Conservation (phyloP, 306 rosid genomes). For the Oemleria cerasiformis region DNA sequence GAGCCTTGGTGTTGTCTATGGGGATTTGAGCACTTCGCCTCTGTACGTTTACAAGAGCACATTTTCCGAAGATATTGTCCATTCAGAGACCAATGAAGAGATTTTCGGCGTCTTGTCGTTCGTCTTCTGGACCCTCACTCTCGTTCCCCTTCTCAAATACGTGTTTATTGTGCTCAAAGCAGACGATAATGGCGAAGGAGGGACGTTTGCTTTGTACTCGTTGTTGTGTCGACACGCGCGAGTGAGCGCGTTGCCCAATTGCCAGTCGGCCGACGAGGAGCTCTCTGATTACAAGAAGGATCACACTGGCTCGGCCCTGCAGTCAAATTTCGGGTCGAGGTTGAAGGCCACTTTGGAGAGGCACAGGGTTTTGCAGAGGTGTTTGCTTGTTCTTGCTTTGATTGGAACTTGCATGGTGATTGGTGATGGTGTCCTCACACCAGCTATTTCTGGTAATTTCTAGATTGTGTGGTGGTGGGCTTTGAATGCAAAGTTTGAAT, state of each 20-base stretch:
- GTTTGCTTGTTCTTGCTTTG: slow-evolving; percentile 82
- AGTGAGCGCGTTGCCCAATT: slow-evolving; percentile 67
- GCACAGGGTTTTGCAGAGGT: slow-evolving; percentile 63
- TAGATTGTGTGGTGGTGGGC: background rate
- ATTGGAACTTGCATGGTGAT: slow-evolving; percentile 96
- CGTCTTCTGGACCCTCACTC: slow-evolving; percentile 87
- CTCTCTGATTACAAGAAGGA: slow-evolving; percentile 61
- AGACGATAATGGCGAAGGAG: slow-evolving; percentile 97
- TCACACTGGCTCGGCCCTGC: slow-evolving; percentile 12
- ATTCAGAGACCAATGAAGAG: slow-evolving; percentile 62
- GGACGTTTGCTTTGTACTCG: slow-evolving; percentile 92
- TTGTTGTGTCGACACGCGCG: slow-evolving; percentile 81
- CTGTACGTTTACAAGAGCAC: slow-evolving; percentile 78
- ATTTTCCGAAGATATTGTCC: slow-evolving; percentile 65
- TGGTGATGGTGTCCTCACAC: slow-evolving; percentile 94
- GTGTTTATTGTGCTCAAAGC: slow-evolving; percentile 86
- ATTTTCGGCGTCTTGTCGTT: slow-evolving; percentile 83
- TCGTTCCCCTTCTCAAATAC: slow-evolving; percentile 76
- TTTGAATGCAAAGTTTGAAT: slow-evolving; percentile 15
- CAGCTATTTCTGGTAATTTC: slow-evolving; percentile 78
- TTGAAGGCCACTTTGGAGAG: slow-evolving; percentile 62
- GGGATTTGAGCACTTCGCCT: slow-evolving; percentile 95
- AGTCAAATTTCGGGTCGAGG: slow-evolving; percentile 39
- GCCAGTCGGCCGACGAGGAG: slow-evolving; percentile 71
- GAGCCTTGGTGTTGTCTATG: slow-evolving; percentile 95